Evolutionary conservation across 1,284 basidiomycete species (phyloP), one percentile per base, ranked within the genome.

Genomic region (Bondarzewia mesenterica): DNA sequence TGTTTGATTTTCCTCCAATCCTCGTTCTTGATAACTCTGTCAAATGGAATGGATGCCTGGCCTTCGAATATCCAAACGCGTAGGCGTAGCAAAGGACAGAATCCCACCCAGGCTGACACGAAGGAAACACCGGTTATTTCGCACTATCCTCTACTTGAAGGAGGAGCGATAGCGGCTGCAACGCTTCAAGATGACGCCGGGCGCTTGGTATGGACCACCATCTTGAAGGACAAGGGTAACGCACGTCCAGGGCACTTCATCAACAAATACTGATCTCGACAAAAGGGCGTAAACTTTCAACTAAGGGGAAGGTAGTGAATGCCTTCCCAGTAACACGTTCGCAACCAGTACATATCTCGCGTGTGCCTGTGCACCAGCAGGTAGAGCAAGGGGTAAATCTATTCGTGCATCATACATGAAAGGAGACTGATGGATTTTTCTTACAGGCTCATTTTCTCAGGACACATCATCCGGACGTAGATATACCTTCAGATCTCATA

Each of bases 11-110:
- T 20, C n/a, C 16, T 5, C 15, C 26, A 32, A 5, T 7, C 8
- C 42, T 41, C 26, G 36, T 23, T 41, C 39, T 52, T 32, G 7
- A 18, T 26, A n/a, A 20, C 42, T 45, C 29, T 48, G 47, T 41
- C 49, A 44, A 71, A 82, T 82, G 78, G 77, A 77, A 84, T 85
- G 81, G 78, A 80, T 62, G 66, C 68, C 60, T 86, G 82, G 82
- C 82, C 80, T 35, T 63, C 69, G 56, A 69, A 75, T 70, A 66
- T 67, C 57, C 64, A 32, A 7, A n/a, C 29, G 5, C 64, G 58
- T 49, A 53, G 44, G 46, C 7, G 23, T 51, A 25, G 27, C 32
- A 15, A 36, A 38, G 15, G 40, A 26, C 15, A 46, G 21, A 50
- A 42, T 45, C 51, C n/a, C 27, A 45, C 40, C 42, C 43, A 43